Evolutionary conservation across 23 red algal genomes (phyloP), one percentile per base, ranked within the genome.

Genomic region (Gracilaria domingensis): DNA sequence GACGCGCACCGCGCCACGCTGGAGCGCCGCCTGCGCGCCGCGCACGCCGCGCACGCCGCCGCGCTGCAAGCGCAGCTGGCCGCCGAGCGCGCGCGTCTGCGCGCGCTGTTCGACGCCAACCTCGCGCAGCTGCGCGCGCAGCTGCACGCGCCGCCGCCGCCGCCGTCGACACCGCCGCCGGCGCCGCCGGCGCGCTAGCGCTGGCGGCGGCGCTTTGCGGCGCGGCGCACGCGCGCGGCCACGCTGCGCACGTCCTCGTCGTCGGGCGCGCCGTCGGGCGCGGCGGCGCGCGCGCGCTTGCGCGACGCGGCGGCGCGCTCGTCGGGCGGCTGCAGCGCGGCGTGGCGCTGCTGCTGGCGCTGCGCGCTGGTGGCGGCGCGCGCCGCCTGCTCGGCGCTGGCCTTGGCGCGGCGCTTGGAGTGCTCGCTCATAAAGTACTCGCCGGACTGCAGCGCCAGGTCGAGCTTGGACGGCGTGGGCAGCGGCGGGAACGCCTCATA

Each of bases 361-460:
- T 80, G 8, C 59, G 24, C 61, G 24, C 66, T 53, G 12, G 57
- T 90, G 2, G 0, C 16, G 35, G 60, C 58, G 21, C 87, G 66
- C 12, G 24, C n/a, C 16, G 50, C 57, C 72, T 69, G 84, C 53
- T 89, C 59, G 32, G 91, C 58, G 9, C 42, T 60, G 32, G 51
- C 65, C 28, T 76, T 25, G 11, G 32, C 60, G 30, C 56, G 34
- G 26, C 79, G 67, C 9, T 87, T 66, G 78, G 54, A 20, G 30
- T 94, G 59, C 74, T 96, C 89, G 38, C 38, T 62, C 82, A 99
- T 80, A 77, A 99, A 99, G 86, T 99, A 99, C 72, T 99, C 97
- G 42, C 97, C 97, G 65, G 85, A 92, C 59, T 99, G 94, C 16
- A 99, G 85, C 75, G 92, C 82, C 42, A 93, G 40, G 80, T 99